Conservation (phyloP, 1,284 basidiomycete species). For the Blastosporella zonata region DNA sequence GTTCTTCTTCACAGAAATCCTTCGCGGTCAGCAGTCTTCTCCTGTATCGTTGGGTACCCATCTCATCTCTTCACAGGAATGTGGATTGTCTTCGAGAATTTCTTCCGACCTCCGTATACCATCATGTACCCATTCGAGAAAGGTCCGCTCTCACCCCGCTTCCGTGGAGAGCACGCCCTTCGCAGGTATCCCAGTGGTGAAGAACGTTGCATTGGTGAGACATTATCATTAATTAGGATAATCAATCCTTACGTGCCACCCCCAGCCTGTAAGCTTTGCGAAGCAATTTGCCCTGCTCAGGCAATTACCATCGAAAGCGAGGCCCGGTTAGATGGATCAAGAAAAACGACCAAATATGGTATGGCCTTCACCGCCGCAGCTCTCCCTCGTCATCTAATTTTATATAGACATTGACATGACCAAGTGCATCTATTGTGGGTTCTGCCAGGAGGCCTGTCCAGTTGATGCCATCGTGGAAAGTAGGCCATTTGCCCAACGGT, state of each 20-base stretch:
- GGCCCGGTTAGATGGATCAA: slow-evolving; percentile 91
- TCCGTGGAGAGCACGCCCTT: slow-evolving; percentile 99
- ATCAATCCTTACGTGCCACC: slow-evolving; percentile 9
- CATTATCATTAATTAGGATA: background rate
- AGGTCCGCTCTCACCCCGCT: slow-evolving; percentile 95
- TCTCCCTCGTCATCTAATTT: slow-evolving; percentile 20
- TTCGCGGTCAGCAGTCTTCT: slow-evolving; percentile 68
- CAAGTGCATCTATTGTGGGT: slow-evolving; percentile 97
- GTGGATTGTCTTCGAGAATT: slow-evolving; percentile 99
- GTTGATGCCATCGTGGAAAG: slow-evolving; percentile 99
- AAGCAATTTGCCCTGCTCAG: slow-evolving; percentile 99
- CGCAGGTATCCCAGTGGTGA: slow-evolving; percentile 97
- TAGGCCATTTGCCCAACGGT: slow-evolving; percentile 40
- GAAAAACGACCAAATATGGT: slow-evolving; percentile 98
- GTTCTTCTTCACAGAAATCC: slow-evolving; percentile 99
- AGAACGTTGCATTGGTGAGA: slow-evolving; percentile 93
- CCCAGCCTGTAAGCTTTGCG: slow-evolving; percentile 96
- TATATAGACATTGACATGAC: slow-evolving; percentile 90
- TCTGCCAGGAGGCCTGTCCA: slow-evolving; percentile 98
- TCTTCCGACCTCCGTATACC: slow-evolving; percentile 97
- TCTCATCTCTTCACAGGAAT: slow-evolving; percentile 63
- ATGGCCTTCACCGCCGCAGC: slow-evolving; percentile 20
- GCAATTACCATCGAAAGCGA: slow-evolving; percentile 99
- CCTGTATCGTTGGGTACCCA: background rate
- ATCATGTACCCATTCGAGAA: slow-evolving; percentile 99